Base-by-base conservation (phyloP, 192 early-diverging fungal genomes). In the Umbelopsis vinacea region DNA sequence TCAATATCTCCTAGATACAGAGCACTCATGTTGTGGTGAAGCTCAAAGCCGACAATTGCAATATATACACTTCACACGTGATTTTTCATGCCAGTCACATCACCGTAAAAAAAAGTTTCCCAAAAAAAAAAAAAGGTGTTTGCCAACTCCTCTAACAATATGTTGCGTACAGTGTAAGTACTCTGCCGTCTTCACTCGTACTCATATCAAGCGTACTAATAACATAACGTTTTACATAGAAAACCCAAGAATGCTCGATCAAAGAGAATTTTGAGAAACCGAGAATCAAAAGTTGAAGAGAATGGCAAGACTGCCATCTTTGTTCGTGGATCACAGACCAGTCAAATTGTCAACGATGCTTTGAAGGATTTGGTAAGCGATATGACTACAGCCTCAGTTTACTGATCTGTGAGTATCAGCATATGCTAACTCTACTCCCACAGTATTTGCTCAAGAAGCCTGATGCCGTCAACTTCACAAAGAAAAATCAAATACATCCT, bases 401-500 rank as follows among this genome's bases (percentile, higher is more conserved):
- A 6, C 17, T 37, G 17, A n/a, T 46, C 23, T 23, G 6, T 22
- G n/a, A 3, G 23, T 33, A 17, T 12, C 46, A 33, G 2, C 29
- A 6, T 67, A n/a, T 2, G 5, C 4, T 1, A 60, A 37, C 38
- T 14, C 21, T 50, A 5, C 14, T 8, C 67, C 6, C 69, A 17
- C 77, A 94, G 89, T 94, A 93, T 76, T 81, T 90, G 69, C 83
- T 99, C 50, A 96, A 96, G 83, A 93, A 95, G 75, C 93, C 97
- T 8, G 83, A 97, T 63, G 94, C 89, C 10, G 84, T 96, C 60
- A 87, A 93, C 70, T 97, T 99, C 79, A 87, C 87, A 73, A 97
- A 96, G 76, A 97, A 94, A 79, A 98, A 99, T 75, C 91, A 95
- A 69, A 89, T 99, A 71, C 93, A 93, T 48, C 98, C 98, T 35